These are phyloP conservation scores for Fraxinus sp. DNA, from an alignment of 305 asterid genomes.

Conservation along the genomic window DNA sequence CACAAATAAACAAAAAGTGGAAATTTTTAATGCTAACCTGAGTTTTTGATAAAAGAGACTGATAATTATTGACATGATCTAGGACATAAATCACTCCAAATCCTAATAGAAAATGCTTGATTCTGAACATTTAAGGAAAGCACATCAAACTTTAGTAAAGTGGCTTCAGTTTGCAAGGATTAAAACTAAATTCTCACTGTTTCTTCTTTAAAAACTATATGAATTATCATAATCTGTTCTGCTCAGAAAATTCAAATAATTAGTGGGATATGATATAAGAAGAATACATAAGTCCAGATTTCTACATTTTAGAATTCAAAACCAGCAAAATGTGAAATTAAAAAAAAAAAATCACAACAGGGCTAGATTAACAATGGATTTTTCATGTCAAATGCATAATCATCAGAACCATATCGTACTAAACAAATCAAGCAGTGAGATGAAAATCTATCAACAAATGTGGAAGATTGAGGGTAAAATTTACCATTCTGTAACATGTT, in stretches of 20 bases:
- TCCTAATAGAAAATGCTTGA: no score
- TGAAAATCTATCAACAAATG: neutral
- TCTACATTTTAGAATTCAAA: constrained; percentile 12
- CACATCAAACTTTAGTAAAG: no score
- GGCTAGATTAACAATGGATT: neutral
- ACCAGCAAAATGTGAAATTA: constrained; percentile 12
- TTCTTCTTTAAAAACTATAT: neutral
- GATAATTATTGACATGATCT: no score
- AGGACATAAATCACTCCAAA: no score
- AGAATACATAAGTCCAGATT: constrained; percentile 10
- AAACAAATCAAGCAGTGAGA: neutral
- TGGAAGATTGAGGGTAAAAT: neutral
- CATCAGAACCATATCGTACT: neutral
- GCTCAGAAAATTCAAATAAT: constrained; percentile 21
- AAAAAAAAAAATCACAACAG: neutral
- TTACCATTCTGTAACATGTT: constrained; percentile 79
- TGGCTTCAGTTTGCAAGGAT: neutral
- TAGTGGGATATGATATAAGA: constrained; percentile 22
- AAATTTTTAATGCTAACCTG: no score
- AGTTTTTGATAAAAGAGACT: no score
- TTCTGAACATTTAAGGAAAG: no score
- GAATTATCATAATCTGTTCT: neutral
- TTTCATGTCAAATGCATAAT: neutral
- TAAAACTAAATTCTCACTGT: no score
- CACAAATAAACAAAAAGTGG: no score